Conservation (phyloP, 352 stramenopile species). For the Pythium folliculosum region DNA sequence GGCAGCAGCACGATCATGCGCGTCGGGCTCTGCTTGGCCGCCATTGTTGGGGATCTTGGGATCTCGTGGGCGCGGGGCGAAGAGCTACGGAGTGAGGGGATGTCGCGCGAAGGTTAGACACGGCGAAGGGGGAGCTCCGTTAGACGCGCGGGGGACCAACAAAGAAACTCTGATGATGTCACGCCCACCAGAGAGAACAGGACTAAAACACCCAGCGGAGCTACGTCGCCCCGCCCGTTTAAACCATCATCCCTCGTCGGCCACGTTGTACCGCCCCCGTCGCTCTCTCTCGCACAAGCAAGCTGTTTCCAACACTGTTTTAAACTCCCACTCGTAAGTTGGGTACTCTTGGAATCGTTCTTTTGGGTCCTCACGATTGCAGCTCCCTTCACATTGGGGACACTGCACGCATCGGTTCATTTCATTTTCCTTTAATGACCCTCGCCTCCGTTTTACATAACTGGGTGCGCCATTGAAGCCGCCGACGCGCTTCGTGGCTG, state of each 20-base stretch:
- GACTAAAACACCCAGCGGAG: background rate
- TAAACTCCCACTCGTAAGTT: background rate
- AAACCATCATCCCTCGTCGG: background rate
- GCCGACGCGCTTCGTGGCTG: background rate
- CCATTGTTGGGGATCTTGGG: slow-evolving; percentile 24
- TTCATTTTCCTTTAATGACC: background rate
- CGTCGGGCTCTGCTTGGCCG: slow-evolving; percentile 69
- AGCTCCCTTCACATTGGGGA: background rate
- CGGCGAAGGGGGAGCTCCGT: background rate
- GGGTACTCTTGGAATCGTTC: background rate
- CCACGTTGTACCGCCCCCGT: background rate
- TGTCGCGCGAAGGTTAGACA: slow-evolving; percentile 6
- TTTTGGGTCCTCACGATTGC: background rate
- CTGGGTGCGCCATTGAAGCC: background rate
- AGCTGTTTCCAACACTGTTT: slow-evolving; percentile 3
- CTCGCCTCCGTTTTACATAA: background rate
- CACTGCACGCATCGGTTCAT: background rate
- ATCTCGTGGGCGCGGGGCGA: background rate
- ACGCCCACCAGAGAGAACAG: background rate
- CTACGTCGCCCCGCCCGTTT: background rate
- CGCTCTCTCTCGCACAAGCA: background rate
- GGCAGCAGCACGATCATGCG: slow-evolving; percentile 85
- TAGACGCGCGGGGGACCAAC: background rate
- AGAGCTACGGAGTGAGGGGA: background rate
- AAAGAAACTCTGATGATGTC: slow-evolving; percentile 10